Conservation (phyloP, 1,284 basidiomycete genomes). For the Naganishia sp. region DNA sequence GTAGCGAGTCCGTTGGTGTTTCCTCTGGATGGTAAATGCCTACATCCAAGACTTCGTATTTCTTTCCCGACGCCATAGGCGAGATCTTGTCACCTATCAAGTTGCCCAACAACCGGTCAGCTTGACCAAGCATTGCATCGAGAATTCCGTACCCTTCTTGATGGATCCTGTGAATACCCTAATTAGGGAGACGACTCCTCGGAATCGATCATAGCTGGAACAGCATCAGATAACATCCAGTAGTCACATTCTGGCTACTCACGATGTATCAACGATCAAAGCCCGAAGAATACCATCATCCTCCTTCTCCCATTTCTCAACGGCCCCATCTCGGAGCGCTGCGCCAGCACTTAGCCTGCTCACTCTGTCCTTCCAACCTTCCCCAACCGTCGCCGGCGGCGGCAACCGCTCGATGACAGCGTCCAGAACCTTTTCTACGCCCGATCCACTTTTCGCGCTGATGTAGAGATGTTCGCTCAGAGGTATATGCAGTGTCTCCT, state of each 20-base stretch:
- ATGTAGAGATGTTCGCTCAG: constrained; percentile 72
- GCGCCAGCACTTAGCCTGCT: constrained; percentile 26
- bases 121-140: constrained; percentile 51
- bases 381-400: constrained; percentile 60
- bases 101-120: constrained; percentile 21
- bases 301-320: constrained; percentile 30
- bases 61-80: constrained; percentile 82
- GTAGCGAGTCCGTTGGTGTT: constrained; percentile 66
- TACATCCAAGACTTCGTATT: constrained; percentile 87
- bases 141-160: constrained; percentile 54
- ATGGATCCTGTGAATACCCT: constrained; percentile 66
- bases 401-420: constrained; percentile 82
- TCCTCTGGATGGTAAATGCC: constrained; percentile 94
- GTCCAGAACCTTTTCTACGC: constrained; percentile 68
- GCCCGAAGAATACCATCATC: constrained; percentile 68
- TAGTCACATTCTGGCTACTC: constrained; percentile 43
- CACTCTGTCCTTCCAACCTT: constrained; percentile 41
- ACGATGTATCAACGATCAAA: constrained; percentile 91
- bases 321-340: constrained; percentile 16
- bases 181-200: constrained; percentile 92
- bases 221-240: not conserved
- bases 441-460: constrained; percentile 89
- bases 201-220: constrained; percentile 87
- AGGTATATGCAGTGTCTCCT: constrained; percentile 75
- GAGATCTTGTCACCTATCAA: constrained; percentile 78